These are phyloP conservation scores for Calocybe gambosa DNA, from an alignment of 1,284 basidiomycete genomes.

Conservation along the genomic window DNA sequence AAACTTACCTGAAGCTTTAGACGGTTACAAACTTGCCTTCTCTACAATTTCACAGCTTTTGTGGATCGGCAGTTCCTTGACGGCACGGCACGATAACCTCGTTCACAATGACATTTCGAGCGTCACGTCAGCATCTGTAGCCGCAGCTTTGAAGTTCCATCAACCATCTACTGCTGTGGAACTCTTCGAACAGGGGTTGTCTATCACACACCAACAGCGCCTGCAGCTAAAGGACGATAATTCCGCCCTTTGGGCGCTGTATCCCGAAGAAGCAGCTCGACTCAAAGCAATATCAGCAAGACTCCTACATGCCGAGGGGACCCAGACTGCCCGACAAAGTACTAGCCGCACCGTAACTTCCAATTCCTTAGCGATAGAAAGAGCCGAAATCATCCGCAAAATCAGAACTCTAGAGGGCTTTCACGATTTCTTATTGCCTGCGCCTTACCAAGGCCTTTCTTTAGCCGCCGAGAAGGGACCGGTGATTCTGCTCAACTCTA, in stretches of 20 bases:
- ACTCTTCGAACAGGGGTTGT: slow-evolving; percentile 8
- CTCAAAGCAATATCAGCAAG: slow-evolving; percentile 2
- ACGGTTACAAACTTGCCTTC: slow-evolving; percentile 8
- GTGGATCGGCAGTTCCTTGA: slow-evolving; percentile 9
- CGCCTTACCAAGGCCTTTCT: slow-evolving; percentile 9
- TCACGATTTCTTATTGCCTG: slow-evolving; percentile 16
- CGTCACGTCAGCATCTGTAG: slow-evolving; percentile 2
- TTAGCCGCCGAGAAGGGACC: slow-evolving; percentile 15
- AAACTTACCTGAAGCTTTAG: background rate
- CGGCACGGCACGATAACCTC: slow-evolving; percentile 2
- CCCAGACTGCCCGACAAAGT: background rate
- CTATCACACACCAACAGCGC: slow-evolving; percentile 6
- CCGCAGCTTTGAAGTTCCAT: background rate
- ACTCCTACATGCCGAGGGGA: background rate
- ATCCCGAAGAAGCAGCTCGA: background rate
- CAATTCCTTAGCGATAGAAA: background rate
- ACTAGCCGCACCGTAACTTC: background rate
- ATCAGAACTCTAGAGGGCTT: slow-evolving; percentile 13
- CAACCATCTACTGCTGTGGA: background rate
- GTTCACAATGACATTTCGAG: background rate
- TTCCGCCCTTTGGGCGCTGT: background rate
- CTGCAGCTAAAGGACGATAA: slow-evolving; percentile 2
- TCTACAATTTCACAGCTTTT: slow-evolving; percentile 5
- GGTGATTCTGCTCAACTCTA: slow-evolving; percentile 16
- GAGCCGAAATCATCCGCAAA: slow-evolving; percentile 10